phyloP scores from a whole-genome alignment of 1,284 basidiomycete species.

The Somion occarium region DNA sequence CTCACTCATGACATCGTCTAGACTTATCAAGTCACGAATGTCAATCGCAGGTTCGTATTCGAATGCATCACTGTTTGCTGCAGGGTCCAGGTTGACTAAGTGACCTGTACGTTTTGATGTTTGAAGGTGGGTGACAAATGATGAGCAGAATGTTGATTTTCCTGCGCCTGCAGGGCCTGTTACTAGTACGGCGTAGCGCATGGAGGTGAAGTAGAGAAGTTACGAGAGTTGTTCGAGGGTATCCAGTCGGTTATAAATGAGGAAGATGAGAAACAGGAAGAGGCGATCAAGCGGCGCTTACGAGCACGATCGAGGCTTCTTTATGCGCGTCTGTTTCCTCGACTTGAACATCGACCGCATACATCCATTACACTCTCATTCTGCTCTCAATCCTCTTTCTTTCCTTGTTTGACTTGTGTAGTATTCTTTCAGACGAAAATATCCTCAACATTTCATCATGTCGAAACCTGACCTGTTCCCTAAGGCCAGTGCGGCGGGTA shows the following conservation, averaged over 20 bases:
- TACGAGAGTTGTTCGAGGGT: not conserved
- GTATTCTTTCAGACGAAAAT: no score
- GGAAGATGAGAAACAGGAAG: not conserved
- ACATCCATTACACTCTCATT: not conserved
- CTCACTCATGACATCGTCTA: constrained; percentile 97
- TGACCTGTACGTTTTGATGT: constrained; percentile 83
- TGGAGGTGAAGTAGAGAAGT: constrained; percentile 25
- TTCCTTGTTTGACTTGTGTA: no score
- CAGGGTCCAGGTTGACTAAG: constrained; percentile 97
- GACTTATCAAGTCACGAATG: constrained; percentile 88
- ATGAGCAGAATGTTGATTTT: constrained; percentile 92
- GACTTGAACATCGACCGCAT: not conserved
- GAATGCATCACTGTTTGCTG: constrained; percentile 82
- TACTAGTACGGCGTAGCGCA: constrained; percentile 89
- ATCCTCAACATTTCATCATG: constrained; percentile 48
- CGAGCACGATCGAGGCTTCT: not conserved
- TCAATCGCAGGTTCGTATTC: constrained; percentile 94
- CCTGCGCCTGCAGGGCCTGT: constrained; percentile 96
- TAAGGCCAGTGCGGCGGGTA: constrained; percentile 70
- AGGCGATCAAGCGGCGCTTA: not conserved
- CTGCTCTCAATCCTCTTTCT: not conserved
- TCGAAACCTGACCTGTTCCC: constrained; percentile 74
- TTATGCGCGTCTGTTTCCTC: not conserved
- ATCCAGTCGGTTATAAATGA: not conserved
- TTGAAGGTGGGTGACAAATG: constrained; percentile 89